These are phyloP conservation scores for Fusarium sp. DNA, from an alignment of 2,329 filamentous ascomycete genomes.

Conservation along the genomic window DNA sequence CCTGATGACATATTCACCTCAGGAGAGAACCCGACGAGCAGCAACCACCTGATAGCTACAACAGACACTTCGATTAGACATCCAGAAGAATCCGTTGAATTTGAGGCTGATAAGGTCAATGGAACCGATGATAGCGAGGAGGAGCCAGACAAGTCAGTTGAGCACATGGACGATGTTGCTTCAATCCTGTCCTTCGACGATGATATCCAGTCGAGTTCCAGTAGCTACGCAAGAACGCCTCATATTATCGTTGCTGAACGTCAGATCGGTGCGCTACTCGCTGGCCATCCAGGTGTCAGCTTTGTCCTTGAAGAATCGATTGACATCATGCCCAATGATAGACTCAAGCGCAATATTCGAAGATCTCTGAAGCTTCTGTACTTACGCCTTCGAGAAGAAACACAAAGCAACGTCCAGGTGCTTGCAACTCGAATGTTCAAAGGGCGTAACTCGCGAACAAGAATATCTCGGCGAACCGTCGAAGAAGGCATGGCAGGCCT, in stretches of 20 bases:
- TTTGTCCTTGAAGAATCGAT: conserved; percentile 1
- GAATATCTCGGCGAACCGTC: conserved; percentile 7
- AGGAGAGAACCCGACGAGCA: too few species aligned
- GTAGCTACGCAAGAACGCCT: not conserved
- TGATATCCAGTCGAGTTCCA: not conserved
- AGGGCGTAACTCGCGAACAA: not conserved
- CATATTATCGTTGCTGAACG: conserved; percentile 1
- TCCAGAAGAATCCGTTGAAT: too few species aligned
- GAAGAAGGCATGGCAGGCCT: not conserved
- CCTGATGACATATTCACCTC: too few species aligned
- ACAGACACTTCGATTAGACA: too few species aligned
- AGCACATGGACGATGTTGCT: not conserved
- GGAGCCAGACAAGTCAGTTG: too few species aligned
- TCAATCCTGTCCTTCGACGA: conserved; percentile 3
- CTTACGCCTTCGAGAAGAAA: not conserved
- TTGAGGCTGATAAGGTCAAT: too few species aligned
- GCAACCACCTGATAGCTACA: too few species aligned
- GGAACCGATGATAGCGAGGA: too few species aligned
- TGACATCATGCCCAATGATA: not conserved
- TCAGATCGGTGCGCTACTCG: not conserved
- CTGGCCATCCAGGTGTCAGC: not conserved
- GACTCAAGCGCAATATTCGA: conserved; percentile 3
- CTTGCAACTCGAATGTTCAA: conserved; percentile 2
- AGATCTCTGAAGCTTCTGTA: conserved; percentile 10
- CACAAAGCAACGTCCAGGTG: not conserved